Evolutionary conservation across 2,329 filamentous ascomycete genomes (phyloP), one percentile per base, ranked within the genome.

Genomic region (Colletotrichum tanaceti): DNA sequence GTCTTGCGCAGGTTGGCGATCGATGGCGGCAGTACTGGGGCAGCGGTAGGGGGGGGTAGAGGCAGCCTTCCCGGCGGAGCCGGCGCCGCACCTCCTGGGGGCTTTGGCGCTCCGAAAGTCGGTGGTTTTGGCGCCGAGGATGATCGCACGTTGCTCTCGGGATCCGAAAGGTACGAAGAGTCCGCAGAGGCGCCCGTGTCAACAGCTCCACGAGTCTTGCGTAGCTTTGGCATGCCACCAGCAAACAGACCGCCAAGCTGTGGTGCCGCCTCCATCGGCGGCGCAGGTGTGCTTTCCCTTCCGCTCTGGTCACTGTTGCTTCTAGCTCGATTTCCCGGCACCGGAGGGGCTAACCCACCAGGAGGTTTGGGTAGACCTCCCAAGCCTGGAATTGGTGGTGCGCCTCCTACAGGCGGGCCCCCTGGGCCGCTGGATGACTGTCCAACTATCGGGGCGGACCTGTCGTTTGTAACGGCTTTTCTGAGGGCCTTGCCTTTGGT

Each of bases 171-270:
- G 76, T 95, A 95, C 69, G 93, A 89, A 39, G 93, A 88, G 72
- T 89, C 89, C 71, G 75, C 67, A 46, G 74, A 77, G 10, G 80
- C 80, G 65, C 84, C 92, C 1, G 92, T 95, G 79, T 93, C 87
- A 68, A 95, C 84, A 46, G 91, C 91, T 55, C 93, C 94, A 64
- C 93, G 92, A 3, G 90, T 87, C 83, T 97, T 98, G 78, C 93
- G 92, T 75, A 99, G 79, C 82, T 98, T 98, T 3, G 96, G 96
- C 88, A 98, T 98, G 44, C 95, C 96, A 43, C 93, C 94, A 1
- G 93, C 93, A 76, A 99, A 97, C 32, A 99, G 79, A 1, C 96
- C 96, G 38, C 85, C 95, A 13, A 98, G 80, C 77, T 98, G 95
- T 13, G 94, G 93, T 55, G 93, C 88, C 22, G 88, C 79, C 24